A percentile compares a stretch with the other conserved stretches of the same genome.
phyloP scores from a whole-genome alignment of 2,329 filamentous ascomycete genomes.

The Alternaria sp. region DNA sequence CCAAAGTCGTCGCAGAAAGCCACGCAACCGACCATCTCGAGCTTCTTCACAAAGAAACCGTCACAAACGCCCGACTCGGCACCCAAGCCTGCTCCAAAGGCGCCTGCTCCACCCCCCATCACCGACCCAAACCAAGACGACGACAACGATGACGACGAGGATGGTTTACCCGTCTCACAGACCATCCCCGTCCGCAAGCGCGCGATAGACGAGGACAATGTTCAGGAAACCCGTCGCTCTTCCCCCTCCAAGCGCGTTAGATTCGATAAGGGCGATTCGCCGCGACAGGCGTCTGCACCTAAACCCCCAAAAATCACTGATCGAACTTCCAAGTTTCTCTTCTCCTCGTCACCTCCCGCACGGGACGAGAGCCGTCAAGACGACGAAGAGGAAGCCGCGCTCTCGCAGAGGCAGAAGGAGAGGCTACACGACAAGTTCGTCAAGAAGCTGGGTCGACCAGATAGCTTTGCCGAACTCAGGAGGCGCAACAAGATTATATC shows the following conservation, averaged over 20 bases:
- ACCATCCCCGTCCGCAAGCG: conserved; percentile 35
- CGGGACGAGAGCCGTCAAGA: conserved; percentile 45
- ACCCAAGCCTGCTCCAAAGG: conserved; percentile 19
- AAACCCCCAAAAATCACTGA: conserved; percentile 52
- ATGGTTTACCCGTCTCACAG: conserved; percentile 19
- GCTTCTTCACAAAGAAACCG: conserved; percentile 72
- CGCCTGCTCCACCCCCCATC: conserved; percentile 32
- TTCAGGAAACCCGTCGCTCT: conserved; percentile 32
- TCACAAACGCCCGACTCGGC: conserved; percentile 45
- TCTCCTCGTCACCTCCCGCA: conserved; percentile 60
- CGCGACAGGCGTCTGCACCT: conserved; percentile 30
- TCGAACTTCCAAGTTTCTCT: conserved; percentile 67
- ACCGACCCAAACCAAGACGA: conserved; percentile 9
- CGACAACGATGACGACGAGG: conserved; percentile 25
- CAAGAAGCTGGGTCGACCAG: conserved; percentile 85
- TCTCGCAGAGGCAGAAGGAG: conserved; percentile 67
- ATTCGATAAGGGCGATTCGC: conserved; percentile 27
- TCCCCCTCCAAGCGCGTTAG: conserved; percentile 52
- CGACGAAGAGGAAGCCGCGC: conserved; percentile 58
- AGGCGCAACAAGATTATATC: conserved; percentile 64
- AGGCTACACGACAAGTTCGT: conserved; percentile 85
- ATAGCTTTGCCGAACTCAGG: conserved; percentile 76
- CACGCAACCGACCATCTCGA: conserved; percentile 84
- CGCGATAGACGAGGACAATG: conserved; percentile 49
- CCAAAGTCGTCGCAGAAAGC: conserved; percentile 57